phyloP scores from a whole-genome alignment of 1,139 yeast genomes.

The Pichia sp. region DNA sequence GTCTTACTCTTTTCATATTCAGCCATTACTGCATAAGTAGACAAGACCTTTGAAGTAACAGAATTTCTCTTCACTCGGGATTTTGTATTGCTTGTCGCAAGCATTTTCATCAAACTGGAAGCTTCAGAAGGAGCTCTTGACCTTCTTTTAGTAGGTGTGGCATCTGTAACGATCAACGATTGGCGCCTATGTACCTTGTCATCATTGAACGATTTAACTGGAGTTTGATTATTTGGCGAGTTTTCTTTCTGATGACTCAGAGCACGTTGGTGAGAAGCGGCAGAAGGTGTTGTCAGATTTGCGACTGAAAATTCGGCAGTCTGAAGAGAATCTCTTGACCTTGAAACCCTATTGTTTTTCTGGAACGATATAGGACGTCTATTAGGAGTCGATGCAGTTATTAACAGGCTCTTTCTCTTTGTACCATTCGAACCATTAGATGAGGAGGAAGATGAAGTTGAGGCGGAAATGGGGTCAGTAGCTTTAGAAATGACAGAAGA shows the following conservation, averaged over 20 bases:
- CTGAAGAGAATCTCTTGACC: conserved; percentile 17
- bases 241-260: not conserved
- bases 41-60: conserved; percentile 61
- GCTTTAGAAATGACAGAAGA: conserved; percentile 31
- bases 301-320: conserved; percentile 7
- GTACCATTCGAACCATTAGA: conserved; percentile 9
- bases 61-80: conserved; percentile 58
- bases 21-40: conserved; percentile 67
- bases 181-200: not conserved
- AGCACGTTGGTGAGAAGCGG: not conserved
- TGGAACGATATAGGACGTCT: conserved; percentile 57
- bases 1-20: conserved; percentile 56
- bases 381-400: conserved; percentile 52
- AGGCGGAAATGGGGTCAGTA: conserved; percentile 18
- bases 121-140: conserved; percentile 10
- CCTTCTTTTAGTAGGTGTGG: conserved; percentile 16
- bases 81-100: conserved; percentile 15
- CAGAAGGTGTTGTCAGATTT: conserved; percentile 7
- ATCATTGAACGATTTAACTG: not conserved
- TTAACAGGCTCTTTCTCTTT: conserved; percentile 42
- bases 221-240: not conserved
- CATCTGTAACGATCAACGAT: conserved; percentile 7
- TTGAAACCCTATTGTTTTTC: conserved; percentile 25
- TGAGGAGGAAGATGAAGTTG: conserved; percentile 23
- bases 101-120: conserved; percentile 9